Evolutionary conservation across 78 protist species (phyloP).

Genomic region (Dictyostelium discoideum): dicty_2.7 NC_007088.5:7103501-7104000

Average conservation of each 20-base stretch:
- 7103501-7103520: slow-evolving; percentile 83
- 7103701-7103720: slow-evolving; percentile 17
- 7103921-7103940: slow-evolving; percentile 3
- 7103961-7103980: slow-evolving; percentile 52
- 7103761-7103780: neutral
- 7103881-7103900: neutral
- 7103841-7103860: too few relatives aligned
- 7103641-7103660: slow-evolving; percentile 18
- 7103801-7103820: neutral
- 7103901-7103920: neutral
- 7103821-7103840: neutral
- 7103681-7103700: slow-evolving; percentile 53
- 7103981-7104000: slow-evolving; percentile 32
- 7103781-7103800: neutral
- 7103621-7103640: slow-evolving; percentile 33
- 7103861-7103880: neutral
- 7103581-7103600: slow-evolving; percentile 76
- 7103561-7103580: slow-evolving; percentile 29
- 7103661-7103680: slow-evolving; percentile 34
- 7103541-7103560: slow-evolving; percentile 3
- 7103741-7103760: neutral
- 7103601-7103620: slow-evolving; percentile 53
- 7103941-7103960: slow-evolving; percentile 14
- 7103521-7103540: slow-evolving; percentile 66
- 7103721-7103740: neutral